Base-by-base conservation (phyloP, 352 stramenopile species). In the Phytophthora palmivora region DNA sequence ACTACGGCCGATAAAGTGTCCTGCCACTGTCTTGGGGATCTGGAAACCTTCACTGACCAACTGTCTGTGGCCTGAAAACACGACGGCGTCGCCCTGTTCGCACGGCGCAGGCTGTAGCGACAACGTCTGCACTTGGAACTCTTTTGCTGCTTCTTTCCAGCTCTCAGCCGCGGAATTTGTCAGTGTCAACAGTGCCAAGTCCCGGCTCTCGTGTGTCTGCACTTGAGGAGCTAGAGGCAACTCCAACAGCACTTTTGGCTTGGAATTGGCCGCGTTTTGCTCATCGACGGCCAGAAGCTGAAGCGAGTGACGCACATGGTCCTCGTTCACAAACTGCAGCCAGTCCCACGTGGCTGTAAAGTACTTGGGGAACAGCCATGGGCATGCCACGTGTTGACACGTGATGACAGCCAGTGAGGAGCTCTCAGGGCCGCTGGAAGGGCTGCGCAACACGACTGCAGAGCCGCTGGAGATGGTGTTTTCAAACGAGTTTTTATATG, bases 311-410 rank as follows among this genome's bases (percentile, higher is more conserved):
- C 76, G 68, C 36, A 93, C 78, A 30, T 89, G 88, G 44, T 84
- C 72, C 53, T 92, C 82, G 63, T 74, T 86, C 54, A 95, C 84
- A 64, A 88, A 80, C 67, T 95, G 82, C 46, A 95, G 79, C 86
- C 84, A 95, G 57, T 89, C 73, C 84, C 84, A 92, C 60, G 85
- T 90, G 48, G 90, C 70, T 10, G 57, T 22, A 56, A 92, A 95
- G 62, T 95, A 93, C 42, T 72, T 72, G 11, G 82, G 82, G 66
- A 91, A 93, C 4, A 82, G 67, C 86, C 86, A 92, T 34, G 84
- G 86, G 70, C 84, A 95, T 38, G 83, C 84, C 21, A 95, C 84
- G 58, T 95, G 86, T 57, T 92, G 82, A 48, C 80, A 92, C 46
- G 86, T 93, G 70, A 93, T 66, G 33, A 94, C 70, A 33, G 46